Evolutionary conservation across 2,329 filamentous ascomycete species (phyloP), one percentile per base, ranked within the genome.

Genomic region (Tolypocladium paradoxum): DNA sequence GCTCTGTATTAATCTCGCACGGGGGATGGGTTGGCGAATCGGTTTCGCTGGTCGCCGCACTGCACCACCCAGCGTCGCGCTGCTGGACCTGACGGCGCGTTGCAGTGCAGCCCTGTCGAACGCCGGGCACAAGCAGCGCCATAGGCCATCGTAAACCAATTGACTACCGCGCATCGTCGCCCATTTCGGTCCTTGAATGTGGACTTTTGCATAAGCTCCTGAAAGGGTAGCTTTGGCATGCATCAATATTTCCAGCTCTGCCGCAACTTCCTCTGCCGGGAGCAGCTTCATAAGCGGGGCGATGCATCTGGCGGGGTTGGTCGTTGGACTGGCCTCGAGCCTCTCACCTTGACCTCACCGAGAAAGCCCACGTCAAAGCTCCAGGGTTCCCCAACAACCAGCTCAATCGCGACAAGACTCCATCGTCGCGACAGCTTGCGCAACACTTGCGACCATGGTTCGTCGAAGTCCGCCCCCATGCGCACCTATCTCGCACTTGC

Each of bases 121-220:
- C 9, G 74, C 76, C 14, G 82, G 82, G 61, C 80, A 85, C 18
- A 86, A 69, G 62, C 78, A 84, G 62, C 78, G 78, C 80, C 82
- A 84, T 47, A 87, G 73, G 55, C 82, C 80, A 64, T 86, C 82
- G 36, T 75, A 62, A 2, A 72, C 64, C 50, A 76, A 60, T 56
- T 55, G 55, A 40, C 57, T 59, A 45, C 61, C 60, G 55, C 63
- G 64, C 68, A 70, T 70, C 14, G 20, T 54, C 37, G 27, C 40
- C 31, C 34, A 43, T 52, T 12, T 18, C 48, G 24, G n/a, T 20
- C 20, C 35, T n/a, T 16, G 22, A 29, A 6, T 18, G 24, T 31
- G 14, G 14, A 31, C 6, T 24, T 20, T 3, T 47, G 38, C 45
- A 48, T 40, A 46, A 48, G 18, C 47, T 53, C 31, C 36, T 20